Percentiles rank a stretch among this genome's conserved stretches.
phyloP scores from a whole-genome alignment of 2,329 filamentous ascomycete species.

The Xylaria sp. region DNA sequence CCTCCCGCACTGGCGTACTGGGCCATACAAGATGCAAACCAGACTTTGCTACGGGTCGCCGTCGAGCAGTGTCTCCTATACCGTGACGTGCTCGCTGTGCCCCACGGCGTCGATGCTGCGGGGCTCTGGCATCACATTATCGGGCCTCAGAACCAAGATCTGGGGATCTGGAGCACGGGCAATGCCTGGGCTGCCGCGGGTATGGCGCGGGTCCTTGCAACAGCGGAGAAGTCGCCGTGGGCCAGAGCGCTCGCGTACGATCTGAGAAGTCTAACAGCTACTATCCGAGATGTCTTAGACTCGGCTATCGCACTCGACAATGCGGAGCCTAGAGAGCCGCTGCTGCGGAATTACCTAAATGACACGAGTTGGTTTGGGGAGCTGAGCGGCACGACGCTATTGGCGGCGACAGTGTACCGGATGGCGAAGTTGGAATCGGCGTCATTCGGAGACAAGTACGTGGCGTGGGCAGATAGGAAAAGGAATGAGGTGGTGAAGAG shows the following conservation, averaged over 20 bases:
- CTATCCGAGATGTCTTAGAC: constrained; percentile 45
- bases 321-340: constrained; percentile 44
- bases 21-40: constrained; percentile 53
- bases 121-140: constrained; percentile 59
- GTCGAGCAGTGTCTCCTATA: constrained; percentile 56
- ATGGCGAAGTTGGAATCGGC: constrained; percentile 56
- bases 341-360: constrained; percentile 60
- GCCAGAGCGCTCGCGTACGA: constrained; percentile 47
- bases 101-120: constrained; percentile 45
- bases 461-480: constrained; percentile 57
- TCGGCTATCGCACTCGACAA: constrained; percentile 50
- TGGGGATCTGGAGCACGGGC: constrained; percentile 58
- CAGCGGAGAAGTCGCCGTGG: constrained; percentile 50
- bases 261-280: constrained; percentile 51
- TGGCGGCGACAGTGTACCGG: constrained; percentile 58
- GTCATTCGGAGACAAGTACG: constrained; percentile 52
- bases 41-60: constrained; percentile 51
- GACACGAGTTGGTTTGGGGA: constrained; percentile 59
- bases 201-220: constrained; percentile 59
- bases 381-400: constrained; percentile 59
- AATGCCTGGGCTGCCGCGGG: constrained; percentile 62
- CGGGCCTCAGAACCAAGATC: constrained; percentile 52
- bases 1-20: constrained; percentile 62
- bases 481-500: constrained; percentile 50
- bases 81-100: constrained; percentile 52